Conservation (phyloP, 164 flowering plant species). For the Annona cherimola region DNA sequence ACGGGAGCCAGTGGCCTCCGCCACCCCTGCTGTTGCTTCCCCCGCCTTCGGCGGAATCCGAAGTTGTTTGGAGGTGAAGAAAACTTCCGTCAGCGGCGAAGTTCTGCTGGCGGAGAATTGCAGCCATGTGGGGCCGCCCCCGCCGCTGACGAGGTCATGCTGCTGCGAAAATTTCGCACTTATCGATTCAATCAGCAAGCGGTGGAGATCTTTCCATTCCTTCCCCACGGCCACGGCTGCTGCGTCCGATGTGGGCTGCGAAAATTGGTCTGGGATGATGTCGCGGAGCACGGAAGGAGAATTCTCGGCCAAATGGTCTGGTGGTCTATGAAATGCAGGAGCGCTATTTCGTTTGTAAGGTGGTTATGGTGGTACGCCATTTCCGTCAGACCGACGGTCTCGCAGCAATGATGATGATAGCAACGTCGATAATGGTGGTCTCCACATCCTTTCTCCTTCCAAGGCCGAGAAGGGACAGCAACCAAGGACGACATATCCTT, state of each 20-base stretch:
- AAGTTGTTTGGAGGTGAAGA: conserved; percentile 40
- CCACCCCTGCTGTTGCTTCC: conserved; percentile 6
- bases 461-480: conserved; percentile 25
- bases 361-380: conserved; percentile 28
- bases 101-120: conserved; percentile 35
- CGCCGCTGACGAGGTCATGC: conserved; percentile 4
- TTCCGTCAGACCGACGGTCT: conserved; percentile 4
- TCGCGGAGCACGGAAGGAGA: conserved; percentile 14
- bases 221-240: conserved; percentile 10
- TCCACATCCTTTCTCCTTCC: no score
- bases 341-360: conserved; percentile 37
- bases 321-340: conserved; percentile 35
- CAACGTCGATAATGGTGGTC: no score
- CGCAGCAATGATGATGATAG: background rate
- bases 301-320: conserved; percentile 13
- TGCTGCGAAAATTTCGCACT: conserved; percentile 13
- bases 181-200: conserved; percentile 4
- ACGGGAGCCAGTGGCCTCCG: conserved; percentile 14
- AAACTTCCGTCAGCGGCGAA: conserved; percentile 30
- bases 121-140: conserved; percentile 52
- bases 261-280: conserved; percentile 18
- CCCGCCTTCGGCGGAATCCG: conserved; percentile 23
- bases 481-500: conserved; percentile 28
- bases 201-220: conserved; percentile 14
- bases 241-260: conserved; percentile 9